Percentiles rank a stretch among this genome's conserved stretches.
phyloP scores from a whole-genome alignment of 2,329 filamentous ascomycete genomes.

The Ceratocystiopsis brevicomis region DNA sequence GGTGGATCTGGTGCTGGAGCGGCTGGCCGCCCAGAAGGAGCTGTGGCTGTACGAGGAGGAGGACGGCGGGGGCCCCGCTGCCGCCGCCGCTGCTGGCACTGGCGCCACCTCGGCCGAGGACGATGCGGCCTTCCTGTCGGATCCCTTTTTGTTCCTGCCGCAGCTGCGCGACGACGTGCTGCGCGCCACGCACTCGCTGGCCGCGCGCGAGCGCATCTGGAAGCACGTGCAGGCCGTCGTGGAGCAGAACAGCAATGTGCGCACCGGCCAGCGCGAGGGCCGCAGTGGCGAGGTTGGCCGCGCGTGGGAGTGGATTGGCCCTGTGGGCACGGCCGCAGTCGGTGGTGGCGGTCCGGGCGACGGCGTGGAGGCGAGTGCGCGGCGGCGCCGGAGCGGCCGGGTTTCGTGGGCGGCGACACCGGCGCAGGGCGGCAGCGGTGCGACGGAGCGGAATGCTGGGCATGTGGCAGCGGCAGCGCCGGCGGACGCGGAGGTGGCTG shows the following conservation, averaged over 20 bases:
- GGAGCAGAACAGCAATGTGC: constrained; percentile 83
- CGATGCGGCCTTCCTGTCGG: constrained; percentile 37
- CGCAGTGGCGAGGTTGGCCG: constrained; percentile 45
- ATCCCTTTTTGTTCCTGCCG: constrained; percentile 68
- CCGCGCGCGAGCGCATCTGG: constrained; percentile 68
- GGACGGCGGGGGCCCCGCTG: neutral
- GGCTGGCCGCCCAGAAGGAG: constrained; percentile 65
- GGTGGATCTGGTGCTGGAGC: constrained; percentile 67
- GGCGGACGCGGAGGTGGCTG: constrained; percentile 11
- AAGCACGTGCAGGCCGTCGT: constrained; percentile 64
- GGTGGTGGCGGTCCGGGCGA: constrained; percentile 12
- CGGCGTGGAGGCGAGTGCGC: constrained; percentile 8
- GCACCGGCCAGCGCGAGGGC: constrained; percentile 51
- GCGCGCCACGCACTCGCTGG: constrained; percentile 57
- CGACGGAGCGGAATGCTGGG: constrained; percentile 5
- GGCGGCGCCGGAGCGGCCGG: constrained; percentile 32
- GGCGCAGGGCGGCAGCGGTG: constrained; percentile 14
- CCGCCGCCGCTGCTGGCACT: constrained; percentile 10
- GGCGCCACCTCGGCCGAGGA: constrained; percentile 16
- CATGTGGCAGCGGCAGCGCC: constrained; percentile 19
- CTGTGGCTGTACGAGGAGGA: constrained; percentile 39
- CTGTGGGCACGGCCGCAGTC: constrained; percentile 24
- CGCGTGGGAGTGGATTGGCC: constrained; percentile 54
- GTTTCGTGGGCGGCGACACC: constrained; percentile 24
- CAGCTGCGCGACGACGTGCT: constrained; percentile 86